These are phyloP conservation scores for Capniomyces stellatus DNA, from an alignment of 371 early-diverging fungal genomes.

Conservation along the genomic window DNA sequence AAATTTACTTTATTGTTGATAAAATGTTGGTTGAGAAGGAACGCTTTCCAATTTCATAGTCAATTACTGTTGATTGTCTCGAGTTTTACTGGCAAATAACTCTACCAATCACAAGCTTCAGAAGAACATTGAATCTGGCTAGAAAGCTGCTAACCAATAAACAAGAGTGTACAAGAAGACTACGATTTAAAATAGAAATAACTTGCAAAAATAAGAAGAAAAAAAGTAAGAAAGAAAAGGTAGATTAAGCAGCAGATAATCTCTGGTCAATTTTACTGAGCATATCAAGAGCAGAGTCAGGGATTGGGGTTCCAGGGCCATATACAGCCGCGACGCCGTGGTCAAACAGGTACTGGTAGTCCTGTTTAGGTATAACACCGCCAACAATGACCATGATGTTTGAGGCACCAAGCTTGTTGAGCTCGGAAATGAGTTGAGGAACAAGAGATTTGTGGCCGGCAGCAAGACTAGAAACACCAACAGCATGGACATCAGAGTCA, in stretches of 20 bases:
- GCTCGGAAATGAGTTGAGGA: slow-evolving; percentile 49
- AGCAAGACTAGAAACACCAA: slow-evolving; percentile 67
- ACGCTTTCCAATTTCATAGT: too few species aligned
- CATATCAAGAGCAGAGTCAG: slow-evolving; percentile 57
- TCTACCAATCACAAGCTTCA: too few species aligned
- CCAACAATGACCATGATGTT: slow-evolving; percentile 60
- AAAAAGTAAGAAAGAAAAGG: neutral
- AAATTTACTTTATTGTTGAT: too few species aligned
- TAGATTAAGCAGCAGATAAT: too few species aligned
- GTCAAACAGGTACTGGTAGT: slow-evolving; percentile 57
- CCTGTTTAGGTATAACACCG: slow-evolving; percentile 69
- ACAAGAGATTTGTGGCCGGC: slow-evolving; percentile 74
- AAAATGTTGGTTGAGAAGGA: too few species aligned
- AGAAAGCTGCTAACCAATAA: too few species aligned
- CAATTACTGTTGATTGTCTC: too few species aligned
- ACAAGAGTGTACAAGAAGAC: too few species aligned
- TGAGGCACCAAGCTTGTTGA: slow-evolving; percentile 43
- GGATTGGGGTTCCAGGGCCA: slow-evolving; percentile 69
- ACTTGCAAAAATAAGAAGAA: neutral
- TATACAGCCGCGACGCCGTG: slow-evolving; percentile 58
- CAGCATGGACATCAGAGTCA: slow-evolving; percentile 71
- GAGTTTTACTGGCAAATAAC: too few species aligned
- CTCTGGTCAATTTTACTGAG: slow-evolving; percentile 32
- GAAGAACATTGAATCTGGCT: too few species aligned
- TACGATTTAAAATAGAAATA: neutral